phyloP scores from a whole-genome alignment of 306 rosid species.

The Prunus salicina region DNA sequence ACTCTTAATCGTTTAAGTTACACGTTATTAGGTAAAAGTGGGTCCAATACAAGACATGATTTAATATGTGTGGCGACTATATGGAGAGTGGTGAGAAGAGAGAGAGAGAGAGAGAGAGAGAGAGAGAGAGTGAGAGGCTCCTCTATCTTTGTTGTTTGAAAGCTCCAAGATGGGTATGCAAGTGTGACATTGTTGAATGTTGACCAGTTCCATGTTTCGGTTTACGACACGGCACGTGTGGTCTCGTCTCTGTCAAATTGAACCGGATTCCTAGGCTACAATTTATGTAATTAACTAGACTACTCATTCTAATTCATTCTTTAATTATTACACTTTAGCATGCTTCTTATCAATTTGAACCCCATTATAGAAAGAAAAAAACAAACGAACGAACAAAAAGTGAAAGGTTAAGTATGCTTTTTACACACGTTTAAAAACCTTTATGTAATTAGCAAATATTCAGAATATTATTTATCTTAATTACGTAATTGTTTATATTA shows the following conservation, averaged over 20 bases:
- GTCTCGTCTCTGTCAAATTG: constrained; percentile 17
- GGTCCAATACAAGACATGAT: not conserved
- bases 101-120: too few relatives aligned
- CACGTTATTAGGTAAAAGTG: too few relatives aligned
- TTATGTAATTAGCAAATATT: not conserved
- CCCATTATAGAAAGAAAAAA: not conserved
- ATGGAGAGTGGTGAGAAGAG: too few relatives aligned
- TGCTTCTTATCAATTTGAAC: not conserved
- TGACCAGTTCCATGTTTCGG: not conserved
- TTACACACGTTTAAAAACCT: not conserved
- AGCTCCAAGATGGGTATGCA: not conserved
- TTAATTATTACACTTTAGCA: not conserved
- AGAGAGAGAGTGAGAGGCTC: too few relatives aligned
- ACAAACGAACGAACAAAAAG: not conserved
- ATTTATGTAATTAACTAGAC: not conserved
- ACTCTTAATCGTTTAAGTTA: too few relatives aligned
- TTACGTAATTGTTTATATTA: too few relatives aligned
- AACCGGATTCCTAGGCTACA: constrained; percentile 10
- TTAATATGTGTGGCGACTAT: too few relatives aligned
- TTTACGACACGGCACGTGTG: constrained; percentile 31
- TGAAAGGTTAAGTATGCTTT: not conserved
- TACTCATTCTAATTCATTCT: not conserved
- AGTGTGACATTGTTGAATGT: constrained; percentile 5
- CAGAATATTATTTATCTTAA: too few relatives aligned
- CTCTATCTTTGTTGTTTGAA: not conserved